Evolutionary conservation across 78 protist species (phyloP), one percentile per base, ranked within the genome.

Genomic region (Trichosphaerium sp.): DNA sequence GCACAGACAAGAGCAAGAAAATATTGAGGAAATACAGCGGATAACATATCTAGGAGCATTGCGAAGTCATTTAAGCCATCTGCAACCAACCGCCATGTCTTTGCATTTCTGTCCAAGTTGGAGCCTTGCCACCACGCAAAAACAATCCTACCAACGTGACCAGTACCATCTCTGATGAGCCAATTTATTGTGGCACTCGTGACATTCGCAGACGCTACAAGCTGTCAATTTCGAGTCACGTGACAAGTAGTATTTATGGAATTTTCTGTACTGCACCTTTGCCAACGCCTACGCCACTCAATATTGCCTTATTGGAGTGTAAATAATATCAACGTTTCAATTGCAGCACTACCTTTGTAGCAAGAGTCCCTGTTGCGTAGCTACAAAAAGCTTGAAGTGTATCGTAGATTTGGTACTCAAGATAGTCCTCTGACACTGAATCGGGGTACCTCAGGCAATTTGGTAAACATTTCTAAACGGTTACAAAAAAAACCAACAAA

Each of bases 381-480:
- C 69, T 42, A 25, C 77, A 78, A 5, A 82, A 55, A 23, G 88
- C 88, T 54, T 86, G 91, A 8, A 79, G 18, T 10, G 85, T 73
- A 76, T 84, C 88, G 85, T 83, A 88, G 6, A 39, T 3, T 52
- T 82, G 89, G 63, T 86, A 88, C 12, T 42, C 37, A 10, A 65
- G 5, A 49, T 88, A 88, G 59, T 88, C 89, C 5, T 23, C 8
- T 0, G 76, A 57, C 23, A 88, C 93, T 0, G 83, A 40, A n/a
- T 62, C 40, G 4, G 93, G 93, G 47, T 81, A 88, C 21, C 89
- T 90, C 10, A n/a, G n/a, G n/a, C n/a, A n/a, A n/a, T n/a, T n/a
- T n/a, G n/a, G n/a, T n/a, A n/a, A n/a, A n/a, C n/a, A n/a, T n/a
- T n/a, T n/a, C n/a, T n/a, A n/a, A n/a, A n/a, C n/a, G n/a, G n/a